phyloP scores from a whole-genome alignment of 2,329 filamentous ascomycete genomes.

The Nigrospora sphaerica region DNA sequence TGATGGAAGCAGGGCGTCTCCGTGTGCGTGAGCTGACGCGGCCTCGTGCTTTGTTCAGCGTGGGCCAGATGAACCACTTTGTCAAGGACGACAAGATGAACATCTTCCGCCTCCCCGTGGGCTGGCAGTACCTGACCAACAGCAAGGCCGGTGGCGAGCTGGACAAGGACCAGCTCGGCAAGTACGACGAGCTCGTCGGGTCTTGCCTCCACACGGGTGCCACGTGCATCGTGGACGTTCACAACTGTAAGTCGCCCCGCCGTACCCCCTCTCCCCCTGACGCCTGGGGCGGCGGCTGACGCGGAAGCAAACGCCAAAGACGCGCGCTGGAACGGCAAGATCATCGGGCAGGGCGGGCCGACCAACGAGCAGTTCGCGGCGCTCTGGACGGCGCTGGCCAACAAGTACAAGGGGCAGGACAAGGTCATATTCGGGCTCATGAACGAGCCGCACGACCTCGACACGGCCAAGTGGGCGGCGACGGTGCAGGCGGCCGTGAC shows the following conservation, averaged over 20 bases:
- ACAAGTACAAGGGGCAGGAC: slow-evolving; percentile 45
- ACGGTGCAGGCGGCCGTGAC: slow-evolving; percentile 57
- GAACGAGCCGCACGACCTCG: slow-evolving; percentile 61
- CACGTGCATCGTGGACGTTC: slow-evolving; percentile 51
- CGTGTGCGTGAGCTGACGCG: too few species aligned
- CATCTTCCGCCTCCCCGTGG: slow-evolving; percentile 48
- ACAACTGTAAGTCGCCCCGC: slow-evolving; percentile 31
- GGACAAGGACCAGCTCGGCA: slow-evolving; percentile 36
- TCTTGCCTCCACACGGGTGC: slow-evolving; percentile 49
- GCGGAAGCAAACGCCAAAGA: slow-evolving; percentile 7
- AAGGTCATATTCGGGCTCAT: slow-evolving; percentile 59
- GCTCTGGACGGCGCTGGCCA: slow-evolving; percentile 52
- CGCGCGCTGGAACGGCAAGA: slow-evolving; percentile 52
- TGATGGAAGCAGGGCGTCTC: too few species aligned
- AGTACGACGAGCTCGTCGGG: slow-evolving; percentile 49
- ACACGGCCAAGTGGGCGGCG: slow-evolving; percentile 44
- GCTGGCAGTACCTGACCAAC: slow-evolving; percentile 55
- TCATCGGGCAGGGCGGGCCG: slow-evolving; percentile 61
- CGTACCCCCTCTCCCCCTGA: too few species aligned
- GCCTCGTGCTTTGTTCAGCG: slow-evolving; percentile 9
- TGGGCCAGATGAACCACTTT: slow-evolving; percentile 50
- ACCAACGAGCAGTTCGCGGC: slow-evolving; percentile 49
- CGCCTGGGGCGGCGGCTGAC: too few species aligned
- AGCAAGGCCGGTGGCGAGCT: slow-evolving; percentile 42
- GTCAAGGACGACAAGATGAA: slow-evolving; percentile 45